Evolutionary conservation across 805 yeast genomes (phyloP).

Genomic region (Ogataea ganodermae): DNA sequence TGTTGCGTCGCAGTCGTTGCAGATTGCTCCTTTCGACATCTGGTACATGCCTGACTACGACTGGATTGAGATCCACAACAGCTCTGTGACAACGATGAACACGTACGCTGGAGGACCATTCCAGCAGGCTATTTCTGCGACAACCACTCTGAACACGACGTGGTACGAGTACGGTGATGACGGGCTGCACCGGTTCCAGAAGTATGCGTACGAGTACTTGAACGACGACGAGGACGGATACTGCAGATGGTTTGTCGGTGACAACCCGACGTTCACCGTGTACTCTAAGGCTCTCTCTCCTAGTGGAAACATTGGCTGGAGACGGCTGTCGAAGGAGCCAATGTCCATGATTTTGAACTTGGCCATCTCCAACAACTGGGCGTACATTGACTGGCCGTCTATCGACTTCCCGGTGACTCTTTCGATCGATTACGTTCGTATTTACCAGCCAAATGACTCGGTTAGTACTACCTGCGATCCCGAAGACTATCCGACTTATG

Average conservation of each 20-base stretch:
- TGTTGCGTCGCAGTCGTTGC: constrained; percentile 88
- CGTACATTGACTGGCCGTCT: constrained; percentile 87
- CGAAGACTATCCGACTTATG: constrained; percentile 75
- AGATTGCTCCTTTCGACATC: constrained; percentile 90
- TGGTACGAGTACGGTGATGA: constrained; percentile 77
- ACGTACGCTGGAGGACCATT: constrained; percentile 89
- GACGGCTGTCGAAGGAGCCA: constrained; percentile 85
- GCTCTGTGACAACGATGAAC: constrained; percentile 74
- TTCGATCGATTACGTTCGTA: constrained; percentile 81
- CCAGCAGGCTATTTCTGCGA: constrained; percentile 90
- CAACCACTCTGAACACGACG: constrained; percentile 70
- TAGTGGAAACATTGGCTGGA: constrained; percentile 85
- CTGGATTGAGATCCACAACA: constrained; percentile 71
- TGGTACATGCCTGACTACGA: constrained; percentile 93
- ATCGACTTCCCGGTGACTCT: constrained; percentile 76
- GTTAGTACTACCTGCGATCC: constrained; percentile 83
- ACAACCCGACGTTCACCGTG: constrained; percentile 71
- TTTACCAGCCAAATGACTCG: constrained; percentile 80
- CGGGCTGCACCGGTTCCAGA: constrained; percentile 58
- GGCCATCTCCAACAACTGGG: constrained; percentile 92
- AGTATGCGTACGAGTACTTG: constrained; percentile 74
- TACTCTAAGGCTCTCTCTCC: constrained; percentile 79
- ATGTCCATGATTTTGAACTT: constrained; percentile 86
- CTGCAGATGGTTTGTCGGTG: constrained; percentile 85
- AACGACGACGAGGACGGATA: constrained; percentile 74